These are phyloP conservation scores for Wolfiporia cocos DNA, from an alignment of 1,284 basidiomycete genomes.

Conservation along the genomic window DNA sequence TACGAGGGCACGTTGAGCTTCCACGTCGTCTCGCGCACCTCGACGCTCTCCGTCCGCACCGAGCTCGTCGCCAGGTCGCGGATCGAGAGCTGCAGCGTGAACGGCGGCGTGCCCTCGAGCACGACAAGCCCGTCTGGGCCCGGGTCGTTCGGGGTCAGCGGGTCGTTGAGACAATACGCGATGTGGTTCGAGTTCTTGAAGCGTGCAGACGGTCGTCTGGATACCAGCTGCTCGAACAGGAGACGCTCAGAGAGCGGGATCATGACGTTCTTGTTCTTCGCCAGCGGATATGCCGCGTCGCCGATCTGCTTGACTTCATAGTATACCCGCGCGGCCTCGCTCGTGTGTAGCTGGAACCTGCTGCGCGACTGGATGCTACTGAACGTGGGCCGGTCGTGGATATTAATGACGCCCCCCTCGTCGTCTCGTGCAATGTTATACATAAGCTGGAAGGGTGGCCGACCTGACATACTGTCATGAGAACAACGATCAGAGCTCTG, in stretches of 20 bases:
- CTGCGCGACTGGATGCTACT: conserved; percentile 82
- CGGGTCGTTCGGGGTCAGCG: conserved; percentile 47
- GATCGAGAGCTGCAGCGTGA: conserved; percentile 71
- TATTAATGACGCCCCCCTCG: conserved; percentile 52
- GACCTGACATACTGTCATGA: conserved; percentile 39
- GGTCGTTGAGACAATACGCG: conserved; percentile 74
- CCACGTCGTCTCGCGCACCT: conserved; percentile 63
- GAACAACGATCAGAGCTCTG: background rate
- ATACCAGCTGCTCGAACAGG: conserved; percentile 81
- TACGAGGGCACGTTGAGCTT: conserved; percentile 70
- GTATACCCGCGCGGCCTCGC: conserved; percentile 73
- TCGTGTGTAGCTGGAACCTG: conserved; percentile 80
- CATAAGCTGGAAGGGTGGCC: conserved; percentile 82
- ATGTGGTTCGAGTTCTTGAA: conserved; percentile 67
- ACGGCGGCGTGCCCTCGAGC: conserved; percentile 82
- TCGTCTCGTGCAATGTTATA: conserved; percentile 68
- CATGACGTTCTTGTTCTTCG: conserved; percentile 49
- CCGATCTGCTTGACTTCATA: conserved; percentile 88
- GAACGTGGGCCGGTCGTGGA: conserved; percentile 70
- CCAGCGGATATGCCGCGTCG: conserved; percentile 81
- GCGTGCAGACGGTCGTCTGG: conserved; percentile 68
- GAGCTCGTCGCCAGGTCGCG: conserved; percentile 69
- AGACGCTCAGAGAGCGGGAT: conserved; percentile 61
- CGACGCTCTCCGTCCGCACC: conserved; percentile 51
- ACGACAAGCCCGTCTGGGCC: conserved; percentile 59